Base-by-base conservation (phyloP, 2,329 filamentous ascomycete genomes). In the Periconia sp. region DNA sequence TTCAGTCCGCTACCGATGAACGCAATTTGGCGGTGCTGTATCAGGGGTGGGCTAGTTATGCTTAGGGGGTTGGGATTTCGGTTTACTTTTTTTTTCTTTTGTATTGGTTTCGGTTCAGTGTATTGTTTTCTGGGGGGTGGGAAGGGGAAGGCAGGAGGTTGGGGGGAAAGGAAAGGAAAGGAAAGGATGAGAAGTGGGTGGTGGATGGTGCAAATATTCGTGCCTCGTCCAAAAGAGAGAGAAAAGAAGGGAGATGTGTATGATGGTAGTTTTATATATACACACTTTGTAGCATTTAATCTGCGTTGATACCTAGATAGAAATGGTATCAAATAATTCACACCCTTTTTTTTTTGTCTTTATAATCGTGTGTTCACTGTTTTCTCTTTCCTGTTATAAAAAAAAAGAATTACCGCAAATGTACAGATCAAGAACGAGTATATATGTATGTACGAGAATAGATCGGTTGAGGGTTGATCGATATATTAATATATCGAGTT, bases 1-100 rank as follows among this genome's bases (percentile, higher is more conserved):
- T 99, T 60, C 94, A 97, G 71, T 90, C 96, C 76, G 93, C 94
- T 8, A 93, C 89, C 1, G 94, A 99, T 74, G 92, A 96, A 77
- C 84, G 85, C 61, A 97, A 99, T 70, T 73, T 99, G 66, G 93
- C 94, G 2, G 87, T 97, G 41, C 76, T 99, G 64, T 99, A 72
- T 54, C 70, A 67, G 61, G 72, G 72, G 2, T 73, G 70, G 70
- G 70, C 70, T 10, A 73, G 70, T 45, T 73, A 71, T 56, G 69
- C 70, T 41, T 71, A 65, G 53, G 41, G 14, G 23, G 23, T 27
- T 27, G 23, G 23, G 23, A 8, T 27, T n/a, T 23, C 2, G 3
- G 2, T 45, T 8, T 14, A 13, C 6, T 9, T 2, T 31, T n/a
- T 45, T 17, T 31, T 31, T 15, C 33, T 23, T 17, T 8, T 31